Evolutionary conservation across 768 basidiomycete species (phyloP).

Genomic region (Termitomyces sp.): DNA sequence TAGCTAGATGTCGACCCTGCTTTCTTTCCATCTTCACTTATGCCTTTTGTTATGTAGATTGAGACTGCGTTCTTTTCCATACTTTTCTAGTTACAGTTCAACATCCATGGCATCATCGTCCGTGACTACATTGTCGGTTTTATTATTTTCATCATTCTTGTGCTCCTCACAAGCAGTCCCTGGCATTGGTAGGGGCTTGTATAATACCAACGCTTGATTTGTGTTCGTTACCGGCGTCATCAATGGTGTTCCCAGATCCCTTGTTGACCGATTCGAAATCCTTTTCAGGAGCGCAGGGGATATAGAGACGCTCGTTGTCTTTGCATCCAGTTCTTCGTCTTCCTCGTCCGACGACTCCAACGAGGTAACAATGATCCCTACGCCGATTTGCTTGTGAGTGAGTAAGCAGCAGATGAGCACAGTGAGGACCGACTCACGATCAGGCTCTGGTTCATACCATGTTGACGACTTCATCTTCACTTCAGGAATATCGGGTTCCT

Average conservation of each 20-base stretch:
- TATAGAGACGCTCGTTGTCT: conserved; percentile 26
- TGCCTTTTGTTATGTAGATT: conserved; percentile 11
- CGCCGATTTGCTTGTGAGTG: conserved; percentile 2
- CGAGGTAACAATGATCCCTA: conserved; percentile 63
- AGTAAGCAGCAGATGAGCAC: conserved; percentile 1
- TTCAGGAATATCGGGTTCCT: conserved; percentile 42
- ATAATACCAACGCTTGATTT: conserved; percentile 51
- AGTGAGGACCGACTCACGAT: conserved; percentile 39
- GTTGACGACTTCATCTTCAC: conserved; percentile 57
- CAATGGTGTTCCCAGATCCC: not conserved
- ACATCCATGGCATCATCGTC: conserved; percentile 52
- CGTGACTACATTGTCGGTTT: conserved; percentile 6
- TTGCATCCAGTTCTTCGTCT: conserved; percentile 18
- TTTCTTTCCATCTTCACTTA: conserved; percentile 11
- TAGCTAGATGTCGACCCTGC: conserved; percentile 10
- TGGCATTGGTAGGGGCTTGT: conserved; percentile 33
- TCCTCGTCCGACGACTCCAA: conserved; percentile 44
- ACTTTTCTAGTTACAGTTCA: conserved; percentile 24
- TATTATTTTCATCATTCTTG: conserved; percentile 5
- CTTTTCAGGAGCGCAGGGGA: conserved; percentile 40
- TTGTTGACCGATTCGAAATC: conserved; percentile 27
- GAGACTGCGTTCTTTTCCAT: not conserved
- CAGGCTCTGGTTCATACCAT: conserved; percentile 67
- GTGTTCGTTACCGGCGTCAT: conserved; percentile 15
- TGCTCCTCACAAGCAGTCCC: conserved; percentile 8